A percentile compares a stretch with the other conserved stretches of the same genome.
Evolutionary conservation across 2,329 filamentous ascomycete species (phyloP).

Genomic region (Colletotrichum godetiae): DNA sequence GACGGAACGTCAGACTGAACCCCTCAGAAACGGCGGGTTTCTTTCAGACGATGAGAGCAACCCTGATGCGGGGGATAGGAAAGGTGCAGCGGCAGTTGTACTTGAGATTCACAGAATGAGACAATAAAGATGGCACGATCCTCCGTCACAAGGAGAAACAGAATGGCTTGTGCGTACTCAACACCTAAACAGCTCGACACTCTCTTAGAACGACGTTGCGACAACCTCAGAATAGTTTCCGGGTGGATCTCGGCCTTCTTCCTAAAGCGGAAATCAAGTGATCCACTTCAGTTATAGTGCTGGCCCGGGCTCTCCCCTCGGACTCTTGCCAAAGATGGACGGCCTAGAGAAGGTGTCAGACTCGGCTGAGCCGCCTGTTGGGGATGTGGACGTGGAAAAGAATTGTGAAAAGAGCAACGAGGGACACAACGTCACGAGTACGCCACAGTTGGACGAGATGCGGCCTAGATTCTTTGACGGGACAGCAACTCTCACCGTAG

Average conservation of each 20-base stretch:
- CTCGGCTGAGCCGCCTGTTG: not conserved
- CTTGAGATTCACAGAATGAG: not conserved
- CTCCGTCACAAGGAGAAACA: not conserved
- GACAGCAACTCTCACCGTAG: constrained; percentile 10
- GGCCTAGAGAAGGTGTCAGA: not conserved
- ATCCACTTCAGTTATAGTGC: not conserved
- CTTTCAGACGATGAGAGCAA: not conserved
- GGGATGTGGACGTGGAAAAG: not conserved
- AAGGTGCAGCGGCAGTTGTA: not conserved
- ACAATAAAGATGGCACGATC: constrained; percentile 8
- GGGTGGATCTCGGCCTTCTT: not conserved
- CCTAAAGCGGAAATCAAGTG: not conserved
- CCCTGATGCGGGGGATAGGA: not conserved
- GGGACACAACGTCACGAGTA: not conserved
- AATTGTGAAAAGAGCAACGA: not conserved
- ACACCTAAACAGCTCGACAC: constrained; percentile 1
- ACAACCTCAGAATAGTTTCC: not conserved
- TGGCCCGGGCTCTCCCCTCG: not conserved
- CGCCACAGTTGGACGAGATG: not conserved
- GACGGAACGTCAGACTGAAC: not conserved
- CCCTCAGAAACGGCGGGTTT: not conserved
- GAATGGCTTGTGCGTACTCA: not conserved
- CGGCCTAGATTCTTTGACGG: constrained; percentile 19
- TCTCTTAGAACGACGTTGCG: not conserved
- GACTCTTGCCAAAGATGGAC: not conserved